Percentiles rank a stretch among this genome's conserved stretches.
phyloP scores from a whole-genome alignment of 495 filamentous ascomycete species.

The Trichocladium uniseriatum region DNA sequence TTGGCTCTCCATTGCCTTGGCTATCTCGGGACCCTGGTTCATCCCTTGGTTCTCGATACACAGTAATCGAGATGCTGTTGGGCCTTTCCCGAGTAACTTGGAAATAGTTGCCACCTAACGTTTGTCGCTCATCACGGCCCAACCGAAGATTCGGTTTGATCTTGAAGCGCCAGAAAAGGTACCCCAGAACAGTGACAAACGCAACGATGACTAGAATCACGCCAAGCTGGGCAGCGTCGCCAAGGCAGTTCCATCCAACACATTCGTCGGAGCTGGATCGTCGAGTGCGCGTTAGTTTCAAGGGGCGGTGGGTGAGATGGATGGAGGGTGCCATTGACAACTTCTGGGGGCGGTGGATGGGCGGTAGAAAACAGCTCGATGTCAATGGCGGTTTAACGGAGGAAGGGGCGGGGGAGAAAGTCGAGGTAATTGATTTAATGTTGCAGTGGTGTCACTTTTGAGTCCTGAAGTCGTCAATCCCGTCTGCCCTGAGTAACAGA shows the following conservation, averaged over 20 bases:
- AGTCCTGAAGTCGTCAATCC: no score
- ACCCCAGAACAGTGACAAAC: background rate
- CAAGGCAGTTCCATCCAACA: conserved; percentile 19
- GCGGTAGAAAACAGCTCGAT: no score
- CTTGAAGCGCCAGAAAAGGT: conserved; percentile 4
- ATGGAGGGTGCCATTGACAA: background rate
- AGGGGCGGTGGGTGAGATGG: background rate
- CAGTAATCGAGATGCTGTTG: conserved; percentile 3
- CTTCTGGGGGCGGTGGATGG: no score
- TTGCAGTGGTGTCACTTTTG: no score
- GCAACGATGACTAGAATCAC: conserved; percentile 9
- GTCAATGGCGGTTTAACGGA: no score
- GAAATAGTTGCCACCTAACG: background rate
- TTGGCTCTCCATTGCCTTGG: background rate
- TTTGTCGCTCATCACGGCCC: background rate
- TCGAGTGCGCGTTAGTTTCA: background rate
- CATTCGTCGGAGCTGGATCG: background rate
- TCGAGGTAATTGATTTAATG: no score
- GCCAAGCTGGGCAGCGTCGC: conserved; percentile 9
- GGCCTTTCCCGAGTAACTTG: background rate
- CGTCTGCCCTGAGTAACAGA: no score
- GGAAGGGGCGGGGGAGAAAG: no score
- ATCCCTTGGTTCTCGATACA: background rate
- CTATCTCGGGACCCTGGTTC: background rate
- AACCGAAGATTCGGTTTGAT: background rate